phyloP scores from a whole-genome alignment of 192 early-diverging fungal species.

The Phycomyces nitens region DNA sequence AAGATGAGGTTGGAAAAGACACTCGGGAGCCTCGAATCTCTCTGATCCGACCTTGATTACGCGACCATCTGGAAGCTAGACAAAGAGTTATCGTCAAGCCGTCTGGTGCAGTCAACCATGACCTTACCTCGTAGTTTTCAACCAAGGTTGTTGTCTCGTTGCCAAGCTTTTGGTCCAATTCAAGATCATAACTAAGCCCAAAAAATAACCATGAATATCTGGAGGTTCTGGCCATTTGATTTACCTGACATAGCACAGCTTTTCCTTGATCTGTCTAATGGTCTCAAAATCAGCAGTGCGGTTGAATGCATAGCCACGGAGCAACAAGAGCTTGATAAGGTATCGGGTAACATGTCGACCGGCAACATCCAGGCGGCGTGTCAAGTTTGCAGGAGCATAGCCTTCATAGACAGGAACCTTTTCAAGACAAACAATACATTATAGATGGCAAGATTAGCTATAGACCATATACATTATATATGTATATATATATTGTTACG shows the following conservation, averaged over 20 bases:
- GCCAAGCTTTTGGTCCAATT: constrained; percentile 90
- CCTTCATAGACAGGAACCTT: constrained; percentile 93
- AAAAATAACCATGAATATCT: no score
- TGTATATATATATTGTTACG: background rate
- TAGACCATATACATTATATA: background rate
- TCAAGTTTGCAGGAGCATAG: constrained; percentile 85
- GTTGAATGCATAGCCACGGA: constrained; percentile 95
- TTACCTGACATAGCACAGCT: constrained; percentile 95
- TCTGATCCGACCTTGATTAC: constrained; percentile 98
- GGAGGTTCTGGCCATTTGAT: no score
- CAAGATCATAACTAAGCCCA: constrained; percentile 80
- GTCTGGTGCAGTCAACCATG: no score
- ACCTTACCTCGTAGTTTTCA: constrained; percentile 82
- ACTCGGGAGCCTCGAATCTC: constrained; percentile 97
- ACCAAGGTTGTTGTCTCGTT: constrained; percentile 96
- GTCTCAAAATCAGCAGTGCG: constrained; percentile 98
- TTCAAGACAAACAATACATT: no score
- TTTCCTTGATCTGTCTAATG: constrained; percentile 96
- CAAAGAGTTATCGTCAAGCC: background rate
- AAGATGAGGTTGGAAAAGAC: constrained; percentile 96
- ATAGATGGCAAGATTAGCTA: no score
- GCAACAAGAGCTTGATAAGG: constrained; percentile 92
- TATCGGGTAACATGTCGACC: constrained; percentile 95
- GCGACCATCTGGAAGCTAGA: constrained; percentile 91
- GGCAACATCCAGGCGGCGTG: constrained; percentile 90